These are phyloP conservation scores for Candida ipomoeae DNA, from an alignment of 805 yeast genomes.

Conservation along the genomic window DNA sequence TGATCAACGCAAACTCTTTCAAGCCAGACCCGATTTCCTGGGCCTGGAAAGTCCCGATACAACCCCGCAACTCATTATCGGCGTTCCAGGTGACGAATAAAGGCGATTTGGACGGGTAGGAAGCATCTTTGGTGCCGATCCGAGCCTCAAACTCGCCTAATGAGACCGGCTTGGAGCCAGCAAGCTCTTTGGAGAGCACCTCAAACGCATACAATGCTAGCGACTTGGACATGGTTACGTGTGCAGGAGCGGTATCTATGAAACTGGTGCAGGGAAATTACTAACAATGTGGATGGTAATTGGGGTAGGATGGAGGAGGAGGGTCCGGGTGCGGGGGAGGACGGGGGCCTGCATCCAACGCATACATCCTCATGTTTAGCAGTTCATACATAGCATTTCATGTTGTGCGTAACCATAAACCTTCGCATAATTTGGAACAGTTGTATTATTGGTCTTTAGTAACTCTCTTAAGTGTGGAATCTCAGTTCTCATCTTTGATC, in stretches of 20 bases:
- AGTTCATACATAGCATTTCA: too few species aligned
- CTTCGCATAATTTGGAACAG: too few species aligned
- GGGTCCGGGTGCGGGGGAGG: too few species aligned
- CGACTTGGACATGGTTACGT: constrained; percentile 29
- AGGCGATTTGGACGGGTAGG: constrained; percentile 37
- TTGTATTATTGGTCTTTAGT: too few species aligned
- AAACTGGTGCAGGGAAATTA: neutral
- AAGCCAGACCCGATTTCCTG: constrained; percentile 56
- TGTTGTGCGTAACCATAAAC: too few species aligned
- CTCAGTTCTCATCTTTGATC: too few species aligned
- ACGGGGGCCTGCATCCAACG: too few species aligned
- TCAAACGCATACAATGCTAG: constrained; percentile 39
- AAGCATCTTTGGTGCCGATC: constrained; percentile 2
- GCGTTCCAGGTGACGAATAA: constrained; percentile 88
- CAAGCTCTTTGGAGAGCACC: constrained; percentile 22
- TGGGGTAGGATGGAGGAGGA: neutral
- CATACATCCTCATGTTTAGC: too few species aligned
- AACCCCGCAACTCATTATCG: constrained; percentile 62
- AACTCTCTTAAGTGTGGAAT: too few species aligned
- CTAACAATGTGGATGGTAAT: too few species aligned
- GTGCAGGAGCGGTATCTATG: neutral
- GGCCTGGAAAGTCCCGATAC: constrained; percentile 83
- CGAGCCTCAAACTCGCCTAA: constrained; percentile 11
- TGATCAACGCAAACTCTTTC: constrained; percentile 50
- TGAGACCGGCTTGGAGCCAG: constrained; percentile 9